Evolutionary conservation across 2,329 filamentous ascomycete species (phyloP).

Genomic region (Teratosphaeria nubilosa): DNA sequence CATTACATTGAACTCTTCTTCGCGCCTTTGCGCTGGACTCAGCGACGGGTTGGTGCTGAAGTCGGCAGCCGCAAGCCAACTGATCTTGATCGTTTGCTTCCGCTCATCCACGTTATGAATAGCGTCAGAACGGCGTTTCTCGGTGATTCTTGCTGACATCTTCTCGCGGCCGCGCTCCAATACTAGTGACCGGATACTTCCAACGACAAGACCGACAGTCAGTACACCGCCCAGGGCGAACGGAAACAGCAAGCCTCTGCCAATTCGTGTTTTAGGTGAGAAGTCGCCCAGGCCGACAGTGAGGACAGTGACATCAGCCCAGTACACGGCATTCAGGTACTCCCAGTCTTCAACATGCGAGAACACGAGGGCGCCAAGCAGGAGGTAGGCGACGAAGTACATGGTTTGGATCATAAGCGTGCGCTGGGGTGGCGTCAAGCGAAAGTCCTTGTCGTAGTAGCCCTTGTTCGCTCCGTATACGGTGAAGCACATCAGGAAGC

Average conservation of each 20-base stretch:
- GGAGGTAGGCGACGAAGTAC: slow-evolving; percentile 38
- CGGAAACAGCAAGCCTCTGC: slow-evolving; percentile 42
- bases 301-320: slow-evolving; percentile 46
- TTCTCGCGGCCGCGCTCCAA: slow-evolving; percentile 43
- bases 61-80: slow-evolving; percentile 29
- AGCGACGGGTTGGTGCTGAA: slow-evolving; percentile 34
- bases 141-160: slow-evolving; percentile 39
- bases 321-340: slow-evolving; percentile 46
- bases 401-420: slow-evolving; percentile 47
- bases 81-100: slow-evolving; percentile 34
- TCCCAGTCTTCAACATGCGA: slow-evolving; percentile 43
- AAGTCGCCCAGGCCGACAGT: slow-evolving; percentile 46
- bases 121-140: slow-evolving; percentile 37
- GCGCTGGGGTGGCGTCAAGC: slow-evolving; percentile 45
- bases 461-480: slow-evolving; percentile 45
- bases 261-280: slow-evolving; percentile 39
- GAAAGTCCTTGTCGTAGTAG: slow-evolving; percentile 46
- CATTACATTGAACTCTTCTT: slow-evolving; percentile 43
- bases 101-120: slow-evolving; percentile 30
- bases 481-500: slow-evolving; percentile 45
- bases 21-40: slow-evolving; percentile 28
- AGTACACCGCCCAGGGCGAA: slow-evolving; percentile 47
- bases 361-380: slow-evolving; percentile 38
- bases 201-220: slow-evolving; percentile 46
- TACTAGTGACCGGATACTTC: slow-evolving; percentile 41